Evolutionary conservation across 2,329 filamentous ascomycete genomes (phyloP).

Genomic region (Tolypocladium paradoxum): DNA sequence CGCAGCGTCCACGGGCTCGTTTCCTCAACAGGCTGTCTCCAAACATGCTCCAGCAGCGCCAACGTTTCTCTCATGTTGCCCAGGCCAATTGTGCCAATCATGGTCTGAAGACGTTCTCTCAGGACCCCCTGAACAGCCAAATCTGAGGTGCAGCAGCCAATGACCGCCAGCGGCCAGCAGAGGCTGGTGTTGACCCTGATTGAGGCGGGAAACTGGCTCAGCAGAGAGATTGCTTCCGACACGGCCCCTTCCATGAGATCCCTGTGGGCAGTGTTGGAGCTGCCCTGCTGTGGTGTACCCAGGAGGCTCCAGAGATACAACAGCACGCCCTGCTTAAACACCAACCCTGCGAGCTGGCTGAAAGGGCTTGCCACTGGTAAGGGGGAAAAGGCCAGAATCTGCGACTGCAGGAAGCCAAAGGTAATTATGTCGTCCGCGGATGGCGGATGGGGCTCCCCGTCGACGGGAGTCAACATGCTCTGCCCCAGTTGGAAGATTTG

Average conservation of each 20-base stretch:
- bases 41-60: slow-evolving; percentile 29
- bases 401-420: slow-evolving; percentile 30
- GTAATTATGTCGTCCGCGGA: slow-evolving; percentile 30
- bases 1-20: slow-evolving; percentile 32
- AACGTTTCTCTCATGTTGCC: slow-evolving; percentile 34
- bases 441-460: slow-evolving; percentile 13
- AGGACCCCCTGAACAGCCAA: slow-evolving; percentile 24
- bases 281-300: slow-evolving; percentile 14
- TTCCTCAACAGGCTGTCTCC: slow-evolving; percentile 20
- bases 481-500: slow-evolving; percentile 32
- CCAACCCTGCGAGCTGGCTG: slow-evolving; percentile 27
- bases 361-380: slow-evolving; percentile 21
- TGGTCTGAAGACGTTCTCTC: slow-evolving; percentile 19
- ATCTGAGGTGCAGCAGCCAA: slow-evolving; percentile 25
- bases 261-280: slow-evolving; percentile 10
- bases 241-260: slow-evolving; percentile 18
- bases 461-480: slow-evolving; percentile 21
- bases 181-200: slow-evolving; percentile 27
- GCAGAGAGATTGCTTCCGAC: slow-evolving; percentile 16
- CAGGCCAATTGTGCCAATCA: slow-evolving; percentile 27
- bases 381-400: slow-evolving; percentile 29
- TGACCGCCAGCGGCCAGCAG: slow-evolving; percentile 27
- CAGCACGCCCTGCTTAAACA: slow-evolving; percentile 33
- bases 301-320: slow-evolving; percentile 29
- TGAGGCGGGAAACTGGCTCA: slow-evolving; percentile 20